Base-by-base conservation (phyloP, 2,329 filamentous ascomycete species). In the Aspergillus novofumigatus region DNA sequence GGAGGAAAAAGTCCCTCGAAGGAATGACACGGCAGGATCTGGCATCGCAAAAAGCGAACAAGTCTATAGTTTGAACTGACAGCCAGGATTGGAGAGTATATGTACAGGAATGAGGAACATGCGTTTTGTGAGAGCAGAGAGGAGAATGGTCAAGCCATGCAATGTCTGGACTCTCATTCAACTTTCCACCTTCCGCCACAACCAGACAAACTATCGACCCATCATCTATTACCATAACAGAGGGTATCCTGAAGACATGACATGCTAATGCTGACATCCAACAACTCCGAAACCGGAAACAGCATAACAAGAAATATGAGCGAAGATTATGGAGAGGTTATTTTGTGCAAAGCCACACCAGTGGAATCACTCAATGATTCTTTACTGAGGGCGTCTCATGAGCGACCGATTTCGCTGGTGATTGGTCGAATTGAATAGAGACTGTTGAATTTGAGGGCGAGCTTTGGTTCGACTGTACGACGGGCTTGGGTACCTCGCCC, bases 1-100 rank as follows among this genome's bases (percentile, higher is more conserved):
- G n/a, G 70, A 66, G 62, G 74, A 77, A 65, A 79, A 79, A n/a
- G 56, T 55, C 1, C 63, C 61, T 14, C 49, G 51, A 28, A 54
- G 23, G 25, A 38, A n/a, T 28, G 28, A 49, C 17, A 20, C 48
- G 17, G 42, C 21, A 49, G 10, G 21, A 44, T 41, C 17, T 14
- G 29, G 8, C 44, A 48, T 44, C 10, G 23, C 26, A 11, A 26
- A 8, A n/a, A 17, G 38, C 20, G 17, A 52, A 38, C 14, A 17
- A 38, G 14, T 38, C 32, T 38, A 38, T 38, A 38, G 28, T 38
- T n/a, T 45, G 11, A 3, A 25, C 21, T 23, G 23, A 28, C 25
- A 47, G 32, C 14, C 32, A 7, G 14, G 51, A 53, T 26, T 26
- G 23, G 23, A 28, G 8, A 42, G 20, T 45, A 10, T 44, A 23